Evolutionary conservation across 2,329 filamentous ascomycete genomes (phyloP).

Genomic region (Thyridium curvatum): DNA sequence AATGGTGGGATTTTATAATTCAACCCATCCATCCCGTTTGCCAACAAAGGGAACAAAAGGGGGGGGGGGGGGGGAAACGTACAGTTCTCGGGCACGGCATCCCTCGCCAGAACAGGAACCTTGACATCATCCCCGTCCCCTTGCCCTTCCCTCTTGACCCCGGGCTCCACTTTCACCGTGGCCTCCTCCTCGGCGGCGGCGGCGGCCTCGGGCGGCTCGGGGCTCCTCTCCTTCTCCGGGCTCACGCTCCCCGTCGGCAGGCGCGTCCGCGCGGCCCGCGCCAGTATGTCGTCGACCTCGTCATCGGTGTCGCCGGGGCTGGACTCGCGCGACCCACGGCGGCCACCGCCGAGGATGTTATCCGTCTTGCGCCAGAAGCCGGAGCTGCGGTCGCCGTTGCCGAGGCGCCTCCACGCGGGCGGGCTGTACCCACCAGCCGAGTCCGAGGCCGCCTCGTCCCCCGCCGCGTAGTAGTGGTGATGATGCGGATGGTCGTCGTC

Average conservation of each 20-base stretch:
- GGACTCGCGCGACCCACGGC: slow-evolving; percentile 20
- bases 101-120: slow-evolving; percentile 14
- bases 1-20: too few species aligned
- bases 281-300: slow-evolving; percentile 33
- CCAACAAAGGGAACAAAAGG: too few species aligned
- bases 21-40: too few species aligned
- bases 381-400: slow-evolving; percentile 51
- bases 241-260: slow-evolving; percentile 50
- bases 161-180: slow-evolving; percentile 24
- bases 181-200: slow-evolving; percentile 26
- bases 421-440: slow-evolving; percentile 54
- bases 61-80: slow-evolving; percentile 19
- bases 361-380: slow-evolving; percentile 55
- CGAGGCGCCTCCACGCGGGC: slow-evolving; percentile 54
- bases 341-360: slow-evolving; percentile 37
- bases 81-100: slow-evolving; percentile 45
- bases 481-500: too few species aligned
- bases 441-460: slow-evolving; percentile 21
- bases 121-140: slow-evolving; percentile 8
- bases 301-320: slow-evolving; percentile 26
- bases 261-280: slow-evolving; percentile 46
- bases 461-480: too few species aligned
- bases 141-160: slow-evolving; percentile 12
- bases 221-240: slow-evolving; percentile 46
- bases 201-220: slow-evolving; percentile 26